Evolutionary conservation across 2,329 filamentous ascomycete genomes (phyloP), one percentile per base, ranked within the genome.

Genomic region (Pseudocercospora cruenta): DNA sequence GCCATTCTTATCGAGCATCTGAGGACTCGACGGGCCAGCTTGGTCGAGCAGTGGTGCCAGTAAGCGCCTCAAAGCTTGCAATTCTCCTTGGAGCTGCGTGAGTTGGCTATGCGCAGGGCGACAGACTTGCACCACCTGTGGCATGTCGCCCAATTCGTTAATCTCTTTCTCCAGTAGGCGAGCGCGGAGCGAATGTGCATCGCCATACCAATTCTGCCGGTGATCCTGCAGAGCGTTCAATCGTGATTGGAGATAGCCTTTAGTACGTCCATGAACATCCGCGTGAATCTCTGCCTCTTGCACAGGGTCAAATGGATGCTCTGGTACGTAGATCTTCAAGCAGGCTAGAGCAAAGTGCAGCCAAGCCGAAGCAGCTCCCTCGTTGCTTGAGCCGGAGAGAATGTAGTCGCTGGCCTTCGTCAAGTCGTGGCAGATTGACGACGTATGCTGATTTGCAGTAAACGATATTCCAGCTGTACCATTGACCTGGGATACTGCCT

Each of bases 291-390:
- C 82, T 6, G 86, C 79, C 58, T 81, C 82, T 36, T 88, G 76
- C 1, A 88, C 88, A 1, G 95, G 95, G 77, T 99, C 95, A 73
- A 94, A 95, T 3, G 91, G 86, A 70, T 90, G 89, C 77, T 96
- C 90, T 0, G 96, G 94, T 2, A 98, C 88, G 74, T 94, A 97
- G 2, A 97, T 83, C 68, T 87, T 86, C 57, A 98, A 83, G 45
- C 90, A 87, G 16, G 90, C 89, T 21, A 94, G 79, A 1, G 92
- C 90, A 67, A 97, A 88, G 59, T 90, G 84, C 28, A 93, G 84
- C 88, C 94, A 95, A 4, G 91, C 90, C 22, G 74, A 60, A 4
- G 90, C 79, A 6, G 61, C 64, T 19, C 14, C 45, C 16, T 45
- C 53, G 47, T 22, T 45, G 36, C 49, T 3, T 24, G 21, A 28